A percentile compares a stretch with the other conserved stretches of the same genome.
These are phyloP conservation scores for Aspergillus calidoustus DNA, from an alignment of 2,329 filamentous ascomycete genomes.

Conservation along the genomic window DNA sequence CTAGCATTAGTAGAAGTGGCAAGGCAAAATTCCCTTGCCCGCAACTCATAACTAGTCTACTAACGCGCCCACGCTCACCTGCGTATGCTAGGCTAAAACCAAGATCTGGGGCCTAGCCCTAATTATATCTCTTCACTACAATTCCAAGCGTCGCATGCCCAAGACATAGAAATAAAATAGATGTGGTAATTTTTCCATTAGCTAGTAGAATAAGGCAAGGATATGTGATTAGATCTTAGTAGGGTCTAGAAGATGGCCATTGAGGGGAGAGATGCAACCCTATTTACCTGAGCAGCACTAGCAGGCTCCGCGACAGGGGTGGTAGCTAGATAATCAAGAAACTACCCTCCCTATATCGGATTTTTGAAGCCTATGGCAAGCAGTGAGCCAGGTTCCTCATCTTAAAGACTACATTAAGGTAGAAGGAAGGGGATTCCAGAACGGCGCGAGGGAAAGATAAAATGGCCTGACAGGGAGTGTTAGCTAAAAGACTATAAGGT, in stretches of 20 bases:
- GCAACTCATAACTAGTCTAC: neutral
- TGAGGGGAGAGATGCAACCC: constrained; percentile 1
- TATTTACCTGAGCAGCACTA: neutral
- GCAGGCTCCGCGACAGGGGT: neutral
- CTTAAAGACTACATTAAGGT: neutral
- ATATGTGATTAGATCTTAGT: neutral
- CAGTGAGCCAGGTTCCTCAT: neutral
- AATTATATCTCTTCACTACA: constrained; percentile 13
- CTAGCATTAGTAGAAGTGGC: constrained; percentile 10
- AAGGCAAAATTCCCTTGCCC: constrained; percentile 14
- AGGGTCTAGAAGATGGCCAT: neutral
- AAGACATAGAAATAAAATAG: constrained; percentile 2
- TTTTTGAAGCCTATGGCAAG: neutral
- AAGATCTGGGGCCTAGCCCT: constrained; percentile 16
- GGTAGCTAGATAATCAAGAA: constrained; percentile 3
- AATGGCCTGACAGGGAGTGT: too few species aligned
- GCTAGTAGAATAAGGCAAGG: constrained; percentile 1
- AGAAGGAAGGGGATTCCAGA: neutral
- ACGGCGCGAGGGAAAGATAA: too few species aligned
- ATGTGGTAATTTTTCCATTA: constrained; percentile 9
- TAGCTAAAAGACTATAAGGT: too few species aligned
- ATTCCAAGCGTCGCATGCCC: constrained; percentile 14
- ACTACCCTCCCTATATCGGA: neutral
- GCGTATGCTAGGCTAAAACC: constrained; percentile 3
- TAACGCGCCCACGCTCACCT: too few species aligned